Percentiles rank a stretch among this genome's conserved stretches.
phyloP scores from a whole-genome alignment of 129 eudicot species.

The Helichrysum umbraculigerum region DNA sequence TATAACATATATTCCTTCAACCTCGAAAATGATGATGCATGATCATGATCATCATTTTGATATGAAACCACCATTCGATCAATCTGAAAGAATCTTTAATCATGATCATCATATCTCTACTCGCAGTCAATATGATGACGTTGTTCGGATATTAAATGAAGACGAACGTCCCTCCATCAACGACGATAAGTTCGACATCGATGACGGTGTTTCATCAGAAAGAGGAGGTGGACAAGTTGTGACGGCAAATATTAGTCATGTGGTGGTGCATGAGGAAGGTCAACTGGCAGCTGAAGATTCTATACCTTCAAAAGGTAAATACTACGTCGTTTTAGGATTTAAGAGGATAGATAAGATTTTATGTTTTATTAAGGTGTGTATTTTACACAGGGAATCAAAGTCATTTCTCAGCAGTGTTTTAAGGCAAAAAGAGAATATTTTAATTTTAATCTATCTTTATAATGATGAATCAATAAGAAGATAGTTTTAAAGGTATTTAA shows the following conservation, averaged over 20 bases:
- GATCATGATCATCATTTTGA: slow-evolving; percentile 16
- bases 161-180: background rate
- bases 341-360: background rate
- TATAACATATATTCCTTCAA: slow-evolving; percentile 29
- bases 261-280: slow-evolving; percentile 30
- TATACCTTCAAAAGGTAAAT: slow-evolving; percentile 29
- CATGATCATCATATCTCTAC: slow-evolving; percentile 7
- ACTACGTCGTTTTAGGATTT: background rate
- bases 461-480: background rate
- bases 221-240: slow-evolving; percentile 13
- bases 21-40: slow-evolving; percentile 21
- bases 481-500: background rate
- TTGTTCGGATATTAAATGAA: slow-evolving; percentile 27
- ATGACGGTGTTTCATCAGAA: slow-evolving; percentile 15
- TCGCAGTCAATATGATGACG: slow-evolving; percentile 17
- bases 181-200: background rate
- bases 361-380: background rate
- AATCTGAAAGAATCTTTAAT: background rate
- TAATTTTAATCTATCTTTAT: background rate
- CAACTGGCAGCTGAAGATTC: slow-evolving; percentile 28
- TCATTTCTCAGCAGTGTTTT: background rate
- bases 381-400: background rate
- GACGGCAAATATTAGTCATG: slow-evolving; percentile 4
- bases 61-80: slow-evolving; percentile 23
- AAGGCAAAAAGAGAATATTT: background rate